Base-by-base conservation (phyloP, 306 rosid genomes). In the Canavalia ensiformis region DNA sequence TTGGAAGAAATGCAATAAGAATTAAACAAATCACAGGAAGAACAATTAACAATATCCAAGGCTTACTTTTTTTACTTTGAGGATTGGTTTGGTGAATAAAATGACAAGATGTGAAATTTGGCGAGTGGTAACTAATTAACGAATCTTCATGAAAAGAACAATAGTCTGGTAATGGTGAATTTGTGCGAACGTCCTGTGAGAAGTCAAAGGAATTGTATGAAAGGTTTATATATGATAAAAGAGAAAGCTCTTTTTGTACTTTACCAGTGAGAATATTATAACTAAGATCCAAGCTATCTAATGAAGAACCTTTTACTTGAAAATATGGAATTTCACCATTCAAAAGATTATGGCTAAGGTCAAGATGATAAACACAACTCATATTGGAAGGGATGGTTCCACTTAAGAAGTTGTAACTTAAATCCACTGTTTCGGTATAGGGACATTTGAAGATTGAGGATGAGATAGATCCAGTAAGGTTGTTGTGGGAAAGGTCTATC, bases 401-500 rank as follows among this genome's bases (percentile, higher is more conserved):
- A 37, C 11, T 35, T 7, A 64, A 37, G 29, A 37, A 35, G 69
- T 63, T 63, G 30, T 5, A 35, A 30, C 47, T 72, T 60, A 29
- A 68, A 7, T 31, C 13, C 25, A 77, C 55, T 45, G 2, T 6
- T 41, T 12, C 7, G 3, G 5, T 6, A 44, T 44, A 44, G 8
- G 47, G 47, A 44, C 8, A 44, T 5, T 44, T 6, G 3, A 44
- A 7, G 47, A 44, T 44, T 44, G 47, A 4, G 5, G 47, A 44
- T 44, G 47, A 7, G 47, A 44, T 6, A 44, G 6, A 44, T 1
- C 47, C 8, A 1, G 4, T 6, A 9, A 70, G 60, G 6, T 30
- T 47, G 12, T 70, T 70, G 37, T 50, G 29, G 10, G 75, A 70
- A 35, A 70, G 75, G 44, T 70, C 59, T 10, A 70, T 1, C 0